Evolutionary conservation across 345 rosid species (phyloP), one percentile per base, ranked within the genome.

Genomic region (Pseudoturritis turrita): DNA sequence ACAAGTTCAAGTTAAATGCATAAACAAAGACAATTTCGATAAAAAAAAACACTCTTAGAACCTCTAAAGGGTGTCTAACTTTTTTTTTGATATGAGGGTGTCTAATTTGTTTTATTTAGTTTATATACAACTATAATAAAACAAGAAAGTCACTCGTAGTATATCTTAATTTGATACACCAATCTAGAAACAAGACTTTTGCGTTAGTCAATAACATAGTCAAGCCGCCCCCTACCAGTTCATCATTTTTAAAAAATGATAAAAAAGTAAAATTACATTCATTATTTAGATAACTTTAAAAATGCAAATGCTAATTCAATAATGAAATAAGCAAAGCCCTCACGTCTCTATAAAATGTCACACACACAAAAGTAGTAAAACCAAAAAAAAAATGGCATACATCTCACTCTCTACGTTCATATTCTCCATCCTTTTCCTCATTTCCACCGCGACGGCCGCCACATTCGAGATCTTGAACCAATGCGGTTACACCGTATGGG

Each of bases 401-500:
- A 39, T 64, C 5, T 37, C 62, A 22, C 45, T 77, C 41, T 23
- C 56, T 22, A 46, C 71, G 0, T 56, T 76, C 45, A 39, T 77
- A 13, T 59, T 71, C 37, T 49, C 68, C 7, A 2, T 35, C 33
- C 22, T 70, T 28, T 28, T 77, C 3, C 15, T 77, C 62, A 23
- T 77, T 17, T 64, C 71, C 21, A 49, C 37, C 3, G 66, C 67
- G 10, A 18, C 57, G 1, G 84, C 86, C 7, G 84, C 87, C 71
- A 79, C 54, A 13, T 83, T 83, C 18, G 67, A 73, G 7, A 81
- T 83, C 56, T 10, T 52, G 13, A 81, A 83, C 71, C 78, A 72
- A 33, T 81, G 83, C 19, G 25, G 78, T 14, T 65, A 68, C 73
- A 77, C 83, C 5, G 83, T 83, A 9, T 84, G 88, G 88, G 86